A percentile compares a stretch with the other conserved stretches of the same genome.
phyloP scores from a whole-genome alignment of 495 filamentous ascomycete species.

The Apiosordaria backusii region DNA sequence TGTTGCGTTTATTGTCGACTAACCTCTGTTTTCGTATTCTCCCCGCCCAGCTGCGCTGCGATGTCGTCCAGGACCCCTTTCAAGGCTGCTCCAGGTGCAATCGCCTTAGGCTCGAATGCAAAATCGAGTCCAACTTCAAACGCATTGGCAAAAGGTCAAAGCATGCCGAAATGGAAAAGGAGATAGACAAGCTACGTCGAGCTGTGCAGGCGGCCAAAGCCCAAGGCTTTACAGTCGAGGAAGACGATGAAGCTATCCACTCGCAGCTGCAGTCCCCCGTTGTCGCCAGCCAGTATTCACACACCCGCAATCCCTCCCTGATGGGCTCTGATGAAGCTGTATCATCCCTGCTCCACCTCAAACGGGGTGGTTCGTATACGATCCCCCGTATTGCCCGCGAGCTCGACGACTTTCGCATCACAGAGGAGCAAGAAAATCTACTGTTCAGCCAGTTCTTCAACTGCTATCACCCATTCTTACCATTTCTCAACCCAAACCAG shows the following conservation, averaged over 20 bases:
- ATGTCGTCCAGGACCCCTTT: slow-evolving; percentile 85
- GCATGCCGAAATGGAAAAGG: slow-evolving; percentile 90
- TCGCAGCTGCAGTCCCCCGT: slow-evolving; percentile 55
- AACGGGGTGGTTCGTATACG: slow-evolving; percentile 53
- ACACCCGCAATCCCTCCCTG: slow-evolving; percentile 53
- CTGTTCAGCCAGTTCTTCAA: slow-evolving; percentile 80
- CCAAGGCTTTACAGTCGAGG: slow-evolving; percentile 49
- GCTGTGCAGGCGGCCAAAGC: slow-evolving; percentile 47
- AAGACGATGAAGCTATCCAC: slow-evolving; percentile 48
- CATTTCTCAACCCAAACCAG: slow-evolving; percentile 69
- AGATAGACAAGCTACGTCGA: slow-evolving; percentile 58
- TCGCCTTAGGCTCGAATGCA: slow-evolving; percentile 81
- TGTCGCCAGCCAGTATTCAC: slow-evolving; percentile 54
- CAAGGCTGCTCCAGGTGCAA: slow-evolving; percentile 76
- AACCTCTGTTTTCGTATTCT: background rate
- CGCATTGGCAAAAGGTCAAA: slow-evolving; percentile 85
- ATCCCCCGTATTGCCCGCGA: slow-evolving; percentile 50
- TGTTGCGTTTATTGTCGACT: slow-evolving; percentile 4
- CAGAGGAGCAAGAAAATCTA: slow-evolving; percentile 65
- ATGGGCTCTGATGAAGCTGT: slow-evolving; percentile 85
- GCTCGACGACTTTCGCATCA: slow-evolving; percentile 71
- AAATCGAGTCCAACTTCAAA: slow-evolving; percentile 93
- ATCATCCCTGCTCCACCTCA: slow-evolving; percentile 74
- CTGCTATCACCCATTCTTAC: slow-evolving; percentile 80
- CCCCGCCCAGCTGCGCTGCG: slow-evolving; percentile 64